phyloP scores from a whole-genome alignment of 2,329 filamentous ascomycete species.

The Fusarium sp. region DNA sequence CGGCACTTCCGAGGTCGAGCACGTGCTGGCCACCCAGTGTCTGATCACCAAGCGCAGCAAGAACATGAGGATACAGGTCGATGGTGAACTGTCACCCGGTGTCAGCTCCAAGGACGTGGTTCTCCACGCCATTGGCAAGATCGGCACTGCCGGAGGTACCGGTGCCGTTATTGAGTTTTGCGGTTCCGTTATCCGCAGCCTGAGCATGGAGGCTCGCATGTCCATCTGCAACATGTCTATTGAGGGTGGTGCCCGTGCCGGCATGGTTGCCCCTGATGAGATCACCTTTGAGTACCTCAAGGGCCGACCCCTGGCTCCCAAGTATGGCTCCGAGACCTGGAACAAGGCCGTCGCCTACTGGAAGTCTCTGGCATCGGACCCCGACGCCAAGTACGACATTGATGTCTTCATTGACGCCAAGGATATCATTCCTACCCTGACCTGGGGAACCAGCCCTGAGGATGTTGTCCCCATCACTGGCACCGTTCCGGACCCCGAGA shows the following conservation, averaged over 20 bases:
- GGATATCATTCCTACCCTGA: conserved; percentile 92
- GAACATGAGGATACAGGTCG: conserved; percentile 98
- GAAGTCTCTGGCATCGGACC: conserved; percentile 85
- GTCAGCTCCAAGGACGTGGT: conserved; percentile 97
- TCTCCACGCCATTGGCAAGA: conserved; percentile 90
- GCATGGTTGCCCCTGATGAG: conserved; percentile 96
- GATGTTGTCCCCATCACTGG: conserved; percentile 96
- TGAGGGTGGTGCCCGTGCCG: conserved; percentile 92
- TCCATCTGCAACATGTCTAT: conserved; percentile 99
- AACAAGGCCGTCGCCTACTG: conserved; percentile 89
- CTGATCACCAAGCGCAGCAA: conserved; percentile 95
- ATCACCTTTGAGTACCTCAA: conserved; percentile 96
- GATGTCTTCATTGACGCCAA: conserved; percentile 91
- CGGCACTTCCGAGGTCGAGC: conserved; percentile 97
- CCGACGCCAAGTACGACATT: conserved; percentile 88
- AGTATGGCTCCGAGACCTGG: conserved; percentile 87
- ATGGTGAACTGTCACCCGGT: conserved; percentile 88
- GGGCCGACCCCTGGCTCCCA: conserved; percentile 88
- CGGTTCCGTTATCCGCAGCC: conserved; percentile 86
- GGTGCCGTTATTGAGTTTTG: conserved; percentile 98
- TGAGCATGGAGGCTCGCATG: conserved; percentile 98
- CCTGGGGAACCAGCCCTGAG: conserved; percentile 97
- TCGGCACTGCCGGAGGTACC: conserved; percentile 94
- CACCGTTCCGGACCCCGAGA: conserved; percentile 88
- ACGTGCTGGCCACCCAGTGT: conserved; percentile 96